These are phyloP conservation scores for Leccinellum luteum DNA, from an alignment of 768 basidiomycete genomes.

Conservation along the genomic window DNA sequence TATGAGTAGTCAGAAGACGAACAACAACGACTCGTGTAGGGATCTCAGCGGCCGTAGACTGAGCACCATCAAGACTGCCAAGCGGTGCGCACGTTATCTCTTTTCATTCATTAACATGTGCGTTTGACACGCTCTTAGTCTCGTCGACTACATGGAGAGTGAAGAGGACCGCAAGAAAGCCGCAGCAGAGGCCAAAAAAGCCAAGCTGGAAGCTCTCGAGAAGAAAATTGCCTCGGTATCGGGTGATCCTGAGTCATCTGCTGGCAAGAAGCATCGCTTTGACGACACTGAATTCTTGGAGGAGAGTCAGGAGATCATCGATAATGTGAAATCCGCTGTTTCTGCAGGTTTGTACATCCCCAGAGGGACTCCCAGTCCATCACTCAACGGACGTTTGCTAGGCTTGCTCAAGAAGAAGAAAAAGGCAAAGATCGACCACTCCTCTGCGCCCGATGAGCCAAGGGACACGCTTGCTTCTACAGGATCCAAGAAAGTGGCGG, in stretches of 20 bases:
- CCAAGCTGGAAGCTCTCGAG: constrained; percentile 83
- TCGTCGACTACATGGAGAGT: constrained; percentile 82
- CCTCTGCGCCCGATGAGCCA: constrained; percentile 14
- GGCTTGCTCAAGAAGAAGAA: constrained; percentile 75
- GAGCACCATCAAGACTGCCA: constrained; percentile 94
- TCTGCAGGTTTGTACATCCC: constrained; percentile 56
- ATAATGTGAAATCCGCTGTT: constrained; percentile 89
- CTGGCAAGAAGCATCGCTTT: constrained; percentile 83
- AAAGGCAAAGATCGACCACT: constrained; percentile 51
- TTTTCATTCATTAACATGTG: neutral
- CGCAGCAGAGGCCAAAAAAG: constrained; percentile 70
- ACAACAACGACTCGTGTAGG: constrained; percentile 91
- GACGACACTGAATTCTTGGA: constrained; percentile 93
- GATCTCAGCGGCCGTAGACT: constrained; percentile 88
- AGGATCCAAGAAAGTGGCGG: neutral
- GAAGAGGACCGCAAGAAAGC: constrained; percentile 82
- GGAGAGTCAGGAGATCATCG: constrained; percentile 86
- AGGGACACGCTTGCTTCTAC: neutral
- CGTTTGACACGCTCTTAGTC: constrained; percentile 38
- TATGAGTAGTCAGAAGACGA: constrained; percentile 96
- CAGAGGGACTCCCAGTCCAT: neutral
- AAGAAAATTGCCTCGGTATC: constrained; percentile 55
- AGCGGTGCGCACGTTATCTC: constrained; percentile 58
- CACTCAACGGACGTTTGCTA: constrained; percentile 33
- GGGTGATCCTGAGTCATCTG: constrained; percentile 43